Evolutionary conservation across 306 rosid genomes (phyloP), one percentile per base, ranked within the genome.

Genomic region (Calophaca sinica): DNA sequence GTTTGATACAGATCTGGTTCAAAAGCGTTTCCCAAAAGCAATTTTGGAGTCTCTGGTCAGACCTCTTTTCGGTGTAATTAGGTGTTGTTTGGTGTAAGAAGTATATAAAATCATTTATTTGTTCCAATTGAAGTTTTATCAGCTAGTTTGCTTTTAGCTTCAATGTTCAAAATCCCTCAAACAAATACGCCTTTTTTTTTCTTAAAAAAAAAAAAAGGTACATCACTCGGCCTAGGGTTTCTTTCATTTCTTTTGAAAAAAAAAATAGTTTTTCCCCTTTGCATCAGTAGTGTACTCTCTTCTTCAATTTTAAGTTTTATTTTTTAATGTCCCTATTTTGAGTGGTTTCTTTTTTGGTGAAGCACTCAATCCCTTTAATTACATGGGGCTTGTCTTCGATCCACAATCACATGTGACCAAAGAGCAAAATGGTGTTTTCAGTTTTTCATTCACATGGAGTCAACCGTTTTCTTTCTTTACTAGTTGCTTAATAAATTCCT

Each of bases 1-100:
- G 61, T 46, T 76, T 55, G 29, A 35, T 60, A 8, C 77, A 73
- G 85, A 80, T 82, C 91, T 79, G 79, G 59, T 79, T 68, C 54
- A 11, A 79, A 77, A 50, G 63, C 50, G 62, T 62, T 61, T 11
- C 78, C 53, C 33, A 45, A 55, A 79, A 62, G 45, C 59, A 54
- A 54, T 64, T 51, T 39, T 41, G 54, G 59, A 64, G 65, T 13
- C 59, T 80, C 50, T 41, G 44, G 39, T 58, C 79, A 76, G 71
- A 42, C 39, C 53, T 59, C 48, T 67, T 77, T 76, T 39, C 44
- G 3, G 67, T 70, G 81, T 48, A 70, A 75, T 36, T 41, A 36
- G 59, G 77, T n/a, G n/a, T n/a, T n/a, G n/a, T n/a, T n/a, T n/a
- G n/a, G n/a, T 31, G 4, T 42, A 81, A 53, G 9, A 70, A 62